These are phyloP conservation scores for Penicillium corylophilum DNA, from an alignment of 2,329 filamentous ascomycete species.

Conservation along the genomic window DNA sequence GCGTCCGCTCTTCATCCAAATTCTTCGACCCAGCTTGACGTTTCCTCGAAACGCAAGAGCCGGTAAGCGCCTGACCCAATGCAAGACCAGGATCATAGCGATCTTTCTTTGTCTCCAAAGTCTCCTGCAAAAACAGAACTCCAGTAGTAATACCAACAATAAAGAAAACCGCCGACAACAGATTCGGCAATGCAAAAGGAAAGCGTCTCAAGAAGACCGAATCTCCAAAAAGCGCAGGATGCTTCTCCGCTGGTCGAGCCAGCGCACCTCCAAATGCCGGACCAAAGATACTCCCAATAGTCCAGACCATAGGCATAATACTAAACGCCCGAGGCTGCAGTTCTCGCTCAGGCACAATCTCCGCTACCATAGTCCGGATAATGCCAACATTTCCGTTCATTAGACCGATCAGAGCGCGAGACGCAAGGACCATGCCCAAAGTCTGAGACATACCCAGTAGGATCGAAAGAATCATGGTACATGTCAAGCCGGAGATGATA, in stretches of 20 bases:
- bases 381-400: conserved; percentile 95
- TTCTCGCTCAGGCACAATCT: conserved; percentile 83
- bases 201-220: conserved; percentile 69
- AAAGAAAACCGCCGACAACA: conserved; percentile 75
- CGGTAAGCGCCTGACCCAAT: conserved; percentile 65
- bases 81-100: conserved; percentile 71
- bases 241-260: conserved; percentile 73
- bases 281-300: conserved; percentile 81
- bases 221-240: conserved; percentile 68
- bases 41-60: conserved; percentile 34
- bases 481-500: conserved; percentile 70
- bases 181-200: conserved; percentile 81
- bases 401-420: conserved; percentile 75
- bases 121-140: conserved; percentile 81
- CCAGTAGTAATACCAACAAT: conserved; percentile 72
- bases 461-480: conserved; percentile 78
- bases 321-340: conserved; percentile 87
- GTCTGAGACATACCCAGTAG: conserved; percentile 81
- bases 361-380: conserved; percentile 85
- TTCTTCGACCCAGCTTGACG: conserved; percentile 14
- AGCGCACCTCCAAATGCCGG: conserved; percentile 85
- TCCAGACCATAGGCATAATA: conserved; percentile 91
- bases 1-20: conserved; percentile 30
- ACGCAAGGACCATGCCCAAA: conserved; percentile 73
- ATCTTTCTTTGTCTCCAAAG: conserved; percentile 68